Evolutionary conservation across 208 protist species (phyloP).

Genomic region (Porcisia hertigi): DNA sequence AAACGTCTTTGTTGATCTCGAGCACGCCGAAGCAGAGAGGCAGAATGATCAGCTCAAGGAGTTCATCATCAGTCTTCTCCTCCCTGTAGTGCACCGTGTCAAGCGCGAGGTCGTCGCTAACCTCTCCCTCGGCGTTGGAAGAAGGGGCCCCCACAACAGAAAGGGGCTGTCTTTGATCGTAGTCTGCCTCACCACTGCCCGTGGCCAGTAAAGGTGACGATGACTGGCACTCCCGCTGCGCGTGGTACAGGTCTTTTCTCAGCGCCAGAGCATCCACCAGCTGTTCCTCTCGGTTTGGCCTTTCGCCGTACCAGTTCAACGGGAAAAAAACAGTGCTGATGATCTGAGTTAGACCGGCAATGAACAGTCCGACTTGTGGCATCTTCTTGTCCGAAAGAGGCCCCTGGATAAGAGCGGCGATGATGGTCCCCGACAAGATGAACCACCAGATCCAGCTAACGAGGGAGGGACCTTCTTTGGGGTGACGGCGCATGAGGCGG

Average conservation of each 20-base stretch:
- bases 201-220: slow-evolving; percentile 1
- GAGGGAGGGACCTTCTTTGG: slow-evolving; percentile 47
- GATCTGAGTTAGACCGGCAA: slow-evolving; percentile 58
- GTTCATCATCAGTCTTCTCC: slow-evolving; percentile 12
- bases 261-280: slow-evolving; percentile 32
- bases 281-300: slow-evolving; percentile 55
- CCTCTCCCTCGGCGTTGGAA: not conserved
- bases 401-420: slow-evolving; percentile 53
- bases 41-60: slow-evolving; percentile 6
- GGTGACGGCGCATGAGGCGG: slow-evolving; percentile 54
- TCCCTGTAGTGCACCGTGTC: slow-evolving; percentile 13
- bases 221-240: slow-evolving; percentile 2
- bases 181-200: not conserved
- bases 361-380: slow-evolving; percentile 50
- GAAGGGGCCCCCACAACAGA: not conserved
- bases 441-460: slow-evolving; percentile 84
- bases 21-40: slow-evolving; percentile 39
- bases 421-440: slow-evolving; percentile 49
- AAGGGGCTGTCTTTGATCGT: slow-evolving; percentile 14
- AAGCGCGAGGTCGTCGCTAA: slow-evolving; percentile 12
- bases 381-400: slow-evolving; percentile 52
- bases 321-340: slow-evolving; percentile 55
- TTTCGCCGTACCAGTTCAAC: slow-evolving; percentile 78
- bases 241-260: slow-evolving; percentile 25
- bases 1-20: slow-evolving; percentile 71